Evolutionary conservation across 495 filamentous ascomycete genomes (phyloP).

Genomic region (Podospora australis): DNA sequence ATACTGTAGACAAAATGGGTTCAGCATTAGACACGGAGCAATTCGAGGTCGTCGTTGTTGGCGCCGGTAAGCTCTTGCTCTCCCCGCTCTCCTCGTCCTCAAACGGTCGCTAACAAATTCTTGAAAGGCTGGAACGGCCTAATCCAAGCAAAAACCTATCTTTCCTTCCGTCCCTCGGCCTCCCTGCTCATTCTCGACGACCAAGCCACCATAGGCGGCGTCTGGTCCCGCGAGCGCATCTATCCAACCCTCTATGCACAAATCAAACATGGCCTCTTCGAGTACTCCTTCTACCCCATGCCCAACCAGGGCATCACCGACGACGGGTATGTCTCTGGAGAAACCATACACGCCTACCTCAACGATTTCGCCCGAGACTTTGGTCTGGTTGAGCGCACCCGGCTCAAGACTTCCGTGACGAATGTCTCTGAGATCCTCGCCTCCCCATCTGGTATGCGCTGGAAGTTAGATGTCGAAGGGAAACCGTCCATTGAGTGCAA

Average conservation of each 20-base stretch:
- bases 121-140: slow-evolving; percentile 44
- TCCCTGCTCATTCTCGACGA: slow-evolving; percentile 37
- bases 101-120: too few species aligned
- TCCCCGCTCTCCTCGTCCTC: too few species aligned
- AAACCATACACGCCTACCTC: slow-evolving; percentile 25
- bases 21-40: too few species aligned
- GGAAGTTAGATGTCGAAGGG: slow-evolving; percentile 21
- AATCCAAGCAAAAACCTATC: slow-evolving; percentile 39
- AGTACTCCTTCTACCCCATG: slow-evolving; percentile 34
- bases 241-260: slow-evolving; percentile 39
- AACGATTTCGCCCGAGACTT: slow-evolving; percentile 25
- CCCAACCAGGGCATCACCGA: slow-evolving; percentile 19
- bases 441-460: slow-evolving; percentile 11
- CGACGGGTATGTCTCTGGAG: slow-evolving; percentile 24
- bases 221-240: slow-evolving; percentile 34
- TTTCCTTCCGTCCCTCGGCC: slow-evolving; percentile 28
- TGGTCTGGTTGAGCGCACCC: slow-evolving; percentile 25
- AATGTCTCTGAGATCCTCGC: neutral
- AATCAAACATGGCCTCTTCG: slow-evolving; percentile 30
- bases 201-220: slow-evolving; percentile 31
- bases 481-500: slow-evolving; percentile 21
- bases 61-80: too few species aligned
- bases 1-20: too few species aligned
- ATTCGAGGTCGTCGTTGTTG: too few species aligned
- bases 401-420: slow-evolving; percentile 16